These are phyloP conservation scores for Dactylella cylindrospora DNA, from an alignment of 2,329 filamentous ascomycete genomes.

Conservation along the genomic window DNA sequence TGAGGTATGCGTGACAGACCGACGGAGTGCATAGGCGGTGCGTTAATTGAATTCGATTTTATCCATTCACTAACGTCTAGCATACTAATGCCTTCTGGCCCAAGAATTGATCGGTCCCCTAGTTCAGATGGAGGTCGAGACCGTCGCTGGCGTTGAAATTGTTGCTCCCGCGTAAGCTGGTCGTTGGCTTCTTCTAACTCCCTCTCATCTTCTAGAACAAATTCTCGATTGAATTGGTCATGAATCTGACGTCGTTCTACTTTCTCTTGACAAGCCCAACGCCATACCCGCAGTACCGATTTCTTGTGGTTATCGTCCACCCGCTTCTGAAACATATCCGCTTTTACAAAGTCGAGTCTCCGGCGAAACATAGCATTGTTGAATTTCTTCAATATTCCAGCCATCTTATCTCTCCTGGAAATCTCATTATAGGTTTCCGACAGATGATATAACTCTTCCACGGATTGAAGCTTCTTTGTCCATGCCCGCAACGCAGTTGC, in stretches of 20 bases:
- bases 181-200: constrained; percentile 11
- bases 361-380: constrained; percentile 29
- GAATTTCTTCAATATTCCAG: constrained; percentile 20
- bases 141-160: neutral
- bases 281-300: constrained; percentile 24
- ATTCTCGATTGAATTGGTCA: constrained; percentile 35
- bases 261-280: constrained; percentile 19
- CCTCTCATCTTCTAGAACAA: constrained; percentile 23
- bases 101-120: constrained; percentile 19
- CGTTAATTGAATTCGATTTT: constrained; percentile 31
- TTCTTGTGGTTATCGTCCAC: constrained; percentile 24
- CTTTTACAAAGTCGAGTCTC: constrained; percentile 27
- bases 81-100: constrained; percentile 34
- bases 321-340: constrained; percentile 30
- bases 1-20: constrained; percentile 24
- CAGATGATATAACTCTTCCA: constrained; percentile 31
- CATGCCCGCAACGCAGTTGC: constrained; percentile 5
- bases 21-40: neutral
- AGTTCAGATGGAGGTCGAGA: constrained; percentile 5
- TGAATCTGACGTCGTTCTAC: constrained; percentile 22
- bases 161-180: constrained; percentile 18
- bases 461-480: constrained; percentile 17
- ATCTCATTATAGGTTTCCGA: constrained; percentile 41
- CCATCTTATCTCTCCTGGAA: constrained; percentile 28
- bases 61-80: constrained; percentile 39